Conservation (phyloP, 805 yeast species). For the Ogataea polymorpha region DNA sequence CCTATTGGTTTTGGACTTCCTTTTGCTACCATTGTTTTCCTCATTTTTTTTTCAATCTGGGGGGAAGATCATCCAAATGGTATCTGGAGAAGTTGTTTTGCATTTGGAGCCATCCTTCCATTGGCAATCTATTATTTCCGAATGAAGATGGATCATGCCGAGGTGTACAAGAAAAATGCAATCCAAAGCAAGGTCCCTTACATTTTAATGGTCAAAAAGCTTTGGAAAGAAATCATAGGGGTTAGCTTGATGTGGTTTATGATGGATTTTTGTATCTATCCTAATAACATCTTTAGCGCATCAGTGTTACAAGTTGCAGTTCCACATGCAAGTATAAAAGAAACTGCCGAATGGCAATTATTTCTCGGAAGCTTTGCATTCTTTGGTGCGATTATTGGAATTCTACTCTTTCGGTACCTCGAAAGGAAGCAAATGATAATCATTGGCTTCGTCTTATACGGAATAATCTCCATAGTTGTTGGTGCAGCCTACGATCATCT, state of each 20-base stretch:
- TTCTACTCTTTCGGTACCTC: conserved; percentile 36
- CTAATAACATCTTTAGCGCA: conserved; percentile 57
- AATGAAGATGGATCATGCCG: conserved; percentile 52
- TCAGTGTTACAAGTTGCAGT: conserved; percentile 42
- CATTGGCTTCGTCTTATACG: conserved; percentile 25
- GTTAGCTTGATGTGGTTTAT: conserved; percentile 60
- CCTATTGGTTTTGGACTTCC: conserved; percentile 36
- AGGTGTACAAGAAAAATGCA: conserved; percentile 42
- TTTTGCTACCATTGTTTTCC: conserved; percentile 39
- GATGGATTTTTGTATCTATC: conserved; percentile 63
- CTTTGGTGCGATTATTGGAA: conserved; percentile 45
- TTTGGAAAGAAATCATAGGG: conserved; percentile 48
- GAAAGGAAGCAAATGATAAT: conserved; percentile 43
- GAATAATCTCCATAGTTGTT: conserved; percentile 44
- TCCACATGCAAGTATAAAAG: conserved; percentile 33
- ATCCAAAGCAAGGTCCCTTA: conserved; percentile 52
- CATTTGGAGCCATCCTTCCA: conserved; percentile 52
- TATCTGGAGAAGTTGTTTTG: conserved; percentile 48
- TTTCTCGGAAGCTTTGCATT: conserved; percentile 39
- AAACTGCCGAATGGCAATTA: conserved; percentile 46
- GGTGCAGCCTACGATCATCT: conserved; percentile 37
- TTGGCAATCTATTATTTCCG: conserved; percentile 65
- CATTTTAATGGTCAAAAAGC: conserved; percentile 48
- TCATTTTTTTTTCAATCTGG: conserved; percentile 39
- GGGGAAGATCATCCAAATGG: conserved; percentile 32